Evolutionary conservation across 2,329 filamentous ascomycete species (phyloP).

Genomic region (Clarireedia hainanense): DNA sequence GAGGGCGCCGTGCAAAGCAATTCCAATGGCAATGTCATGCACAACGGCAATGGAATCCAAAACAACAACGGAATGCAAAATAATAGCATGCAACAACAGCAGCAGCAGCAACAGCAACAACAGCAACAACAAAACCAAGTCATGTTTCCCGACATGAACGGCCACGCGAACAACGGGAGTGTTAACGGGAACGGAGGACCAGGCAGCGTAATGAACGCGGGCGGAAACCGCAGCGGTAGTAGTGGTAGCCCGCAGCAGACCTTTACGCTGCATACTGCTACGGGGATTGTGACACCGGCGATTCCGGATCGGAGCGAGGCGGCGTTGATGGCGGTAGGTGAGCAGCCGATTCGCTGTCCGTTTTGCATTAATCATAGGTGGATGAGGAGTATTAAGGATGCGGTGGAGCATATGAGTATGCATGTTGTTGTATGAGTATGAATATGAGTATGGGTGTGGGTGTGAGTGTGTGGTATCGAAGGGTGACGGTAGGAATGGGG

Average conservation of each 20-base stretch:
- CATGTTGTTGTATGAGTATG: conserved; percentile 25
- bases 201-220: neutral
- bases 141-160: conserved; percentile 11
- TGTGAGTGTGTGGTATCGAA: conserved; percentile 9
- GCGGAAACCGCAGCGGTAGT: neutral
- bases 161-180: neutral
- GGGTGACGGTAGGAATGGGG: too few species aligned
- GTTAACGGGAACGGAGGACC: neutral
- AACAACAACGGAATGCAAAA: neutral
- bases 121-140: conserved; percentile 1
- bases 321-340: conserved; percentile 20
- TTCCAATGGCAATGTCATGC: neutral
- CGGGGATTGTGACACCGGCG: conserved; percentile 23
- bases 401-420: conserved; percentile 30
- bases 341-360: conserved; percentile 26
- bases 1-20: conserved; percentile 6
- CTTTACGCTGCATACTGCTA: conserved; percentile 24
- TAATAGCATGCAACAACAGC: neutral
- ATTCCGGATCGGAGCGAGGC: conserved; percentile 16
- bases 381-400: conserved; percentile 28
- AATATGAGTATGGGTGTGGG: conserved; percentile 29
- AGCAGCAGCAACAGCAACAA: neutral
- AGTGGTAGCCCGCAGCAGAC: conserved; percentile 10
- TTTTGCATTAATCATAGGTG: conserved; percentile 29
- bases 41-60: neutral